These are phyloP conservation scores for Solanum pinnatisectum DNA, from an alignment of 257 asterid genomes.

Conservation along the genomic window DNA sequence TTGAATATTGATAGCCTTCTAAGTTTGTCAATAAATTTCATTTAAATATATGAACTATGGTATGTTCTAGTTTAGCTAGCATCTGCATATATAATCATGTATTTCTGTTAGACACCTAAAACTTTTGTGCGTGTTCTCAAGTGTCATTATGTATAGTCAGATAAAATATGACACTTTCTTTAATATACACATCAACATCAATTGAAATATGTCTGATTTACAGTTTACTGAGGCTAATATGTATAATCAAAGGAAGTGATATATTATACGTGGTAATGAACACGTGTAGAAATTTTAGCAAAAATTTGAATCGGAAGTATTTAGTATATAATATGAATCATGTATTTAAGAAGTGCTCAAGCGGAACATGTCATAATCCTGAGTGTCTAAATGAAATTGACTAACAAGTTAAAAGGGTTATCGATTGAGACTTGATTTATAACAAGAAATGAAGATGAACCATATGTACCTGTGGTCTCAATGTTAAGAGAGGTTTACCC, in stretches of 20 bases:
- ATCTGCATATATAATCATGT: background rate
- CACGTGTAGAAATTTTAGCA: too few relatives aligned
- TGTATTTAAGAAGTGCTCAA: background rate
- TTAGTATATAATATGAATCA: background rate
- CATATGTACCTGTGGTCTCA: constrained; percentile 27
- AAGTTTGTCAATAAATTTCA: background rate
- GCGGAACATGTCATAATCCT: background rate
- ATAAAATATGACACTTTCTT: background rate
- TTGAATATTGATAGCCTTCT: background rate
- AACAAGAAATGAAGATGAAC: background rate
- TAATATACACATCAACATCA: background rate
- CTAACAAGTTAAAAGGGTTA: background rate
- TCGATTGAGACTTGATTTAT: background rate
- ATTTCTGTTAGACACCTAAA: background rate
- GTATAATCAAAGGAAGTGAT: background rate
- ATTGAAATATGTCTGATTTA: background rate
- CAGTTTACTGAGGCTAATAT: background rate
- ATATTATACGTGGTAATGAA: background rate
- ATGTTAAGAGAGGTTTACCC: constrained; percentile 19
- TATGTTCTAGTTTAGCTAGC: background rate
- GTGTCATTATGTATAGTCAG: background rate
- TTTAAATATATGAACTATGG: background rate
- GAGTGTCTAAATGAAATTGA: background rate
- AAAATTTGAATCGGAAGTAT: background rate
- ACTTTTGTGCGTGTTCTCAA: background rate